Base-by-base conservation (phyloP, 108 stramenopile species). In the Nitzschia palea region DNA sequence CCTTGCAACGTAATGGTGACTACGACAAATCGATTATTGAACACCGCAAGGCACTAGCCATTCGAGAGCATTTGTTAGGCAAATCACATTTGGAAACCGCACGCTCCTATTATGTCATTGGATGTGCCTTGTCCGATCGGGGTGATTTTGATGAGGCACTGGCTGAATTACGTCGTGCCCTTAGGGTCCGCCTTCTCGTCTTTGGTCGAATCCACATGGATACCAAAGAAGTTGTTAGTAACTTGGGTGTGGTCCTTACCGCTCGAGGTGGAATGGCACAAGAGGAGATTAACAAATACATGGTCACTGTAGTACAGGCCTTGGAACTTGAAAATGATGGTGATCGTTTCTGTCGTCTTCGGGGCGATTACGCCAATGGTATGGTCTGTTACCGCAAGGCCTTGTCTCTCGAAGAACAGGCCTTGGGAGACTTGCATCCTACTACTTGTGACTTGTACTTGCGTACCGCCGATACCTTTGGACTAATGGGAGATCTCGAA, bases 141-240 rank as follows among this genome's bases (percentile, higher is more conserved):
- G 76, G 76, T 28, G 76, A 70, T 51, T 77, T 70, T 42, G 76
- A 77, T 57, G 76, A 77, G 47, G 62, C 76, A 31, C 33, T 77
- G 2, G 53, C 44, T 12, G 69, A 70, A 9, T 55, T 77, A 18
- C 55, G 76, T 12, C 53, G 64, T 12, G 67, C 76, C 0, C 55
- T 77, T 48, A 63, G 68, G 10, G 61, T 44, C 23, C 50, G 69
- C 2, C 35, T 60, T 0, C 18, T 48, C 10, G 31, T 65, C 4
- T 77, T 77, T 43, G 76, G 76, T 53, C 51, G 32, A 28, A 50
- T 65, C 31, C 76, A 77, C 30, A 31, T 64, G 35, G 76, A 77
- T 44, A 65, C 63, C 6, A 37, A 55, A 20, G 69, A 77, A 54
- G 66, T 71, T 10, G 55, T 67, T 23, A 40, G 48, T 14, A 73